Conservation (phyloP, 345 rosid genomes). For the Populus pruinosa region DNA sequence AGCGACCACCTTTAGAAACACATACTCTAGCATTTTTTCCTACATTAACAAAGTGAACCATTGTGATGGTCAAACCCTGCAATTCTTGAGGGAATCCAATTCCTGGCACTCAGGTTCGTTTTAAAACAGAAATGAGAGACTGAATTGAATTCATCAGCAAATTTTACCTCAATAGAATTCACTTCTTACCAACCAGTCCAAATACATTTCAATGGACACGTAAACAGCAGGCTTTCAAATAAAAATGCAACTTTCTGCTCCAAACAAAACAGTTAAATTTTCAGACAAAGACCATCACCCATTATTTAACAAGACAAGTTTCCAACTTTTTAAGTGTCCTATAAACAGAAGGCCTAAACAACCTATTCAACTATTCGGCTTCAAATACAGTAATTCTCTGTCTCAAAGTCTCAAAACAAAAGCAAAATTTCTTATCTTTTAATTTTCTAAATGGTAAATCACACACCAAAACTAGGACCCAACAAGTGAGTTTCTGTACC, state of each 20-base stretch:
- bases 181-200: not conserved
- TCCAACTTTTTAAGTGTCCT: not conserved
- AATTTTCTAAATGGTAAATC: not conserved
- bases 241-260: not conserved
- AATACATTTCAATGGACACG: not conserved
- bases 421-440: not conserved
- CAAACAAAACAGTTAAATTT: not conserved
- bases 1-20: conserved; percentile 79
- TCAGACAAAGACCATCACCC: not conserved
- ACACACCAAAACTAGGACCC: not conserved
- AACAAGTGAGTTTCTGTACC: not conserved
- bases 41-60: conserved; percentile 20
- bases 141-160: no score
- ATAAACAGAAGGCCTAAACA: not conserved
- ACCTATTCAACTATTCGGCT: not conserved
- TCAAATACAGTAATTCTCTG: not conserved
- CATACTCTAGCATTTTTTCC: conserved; percentile 54
- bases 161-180: not conserved
- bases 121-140: not conserved
- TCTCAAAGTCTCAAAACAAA: not conserved
- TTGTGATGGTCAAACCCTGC: not conserved
- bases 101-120: not conserved
- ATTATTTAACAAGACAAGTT: not conserved
- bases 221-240: not conserved
- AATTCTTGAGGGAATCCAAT: not conserved